phyloP scores from a whole-genome alignment of 2,329 filamentous ascomycete species.

The Penicillium sclerotigenum region DNA sequence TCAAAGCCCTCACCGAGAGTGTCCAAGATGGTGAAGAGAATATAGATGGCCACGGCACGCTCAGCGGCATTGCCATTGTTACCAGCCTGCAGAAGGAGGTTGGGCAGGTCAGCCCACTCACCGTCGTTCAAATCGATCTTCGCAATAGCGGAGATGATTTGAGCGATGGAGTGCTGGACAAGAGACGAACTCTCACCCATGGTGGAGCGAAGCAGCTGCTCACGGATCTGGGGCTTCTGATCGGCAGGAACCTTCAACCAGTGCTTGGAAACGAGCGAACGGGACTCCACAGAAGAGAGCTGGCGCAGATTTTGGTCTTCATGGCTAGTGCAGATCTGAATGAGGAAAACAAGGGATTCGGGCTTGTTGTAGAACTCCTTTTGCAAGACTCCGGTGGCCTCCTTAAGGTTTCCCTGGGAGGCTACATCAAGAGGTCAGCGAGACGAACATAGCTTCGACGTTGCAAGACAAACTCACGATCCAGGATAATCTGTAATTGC shows the following conservation, averaged over 20 bases:
- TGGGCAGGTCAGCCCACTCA: constrained; percentile 78
- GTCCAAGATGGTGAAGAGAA: constrained; percentile 88
- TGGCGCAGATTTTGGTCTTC: constrained; percentile 71
- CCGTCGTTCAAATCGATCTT: constrained; percentile 82
- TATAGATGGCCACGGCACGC: constrained; percentile 87
- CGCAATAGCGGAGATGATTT: constrained; percentile 83
- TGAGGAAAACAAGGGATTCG: constrained; percentile 76
- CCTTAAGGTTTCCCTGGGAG: constrained; percentile 84
- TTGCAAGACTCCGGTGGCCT: constrained; percentile 83
- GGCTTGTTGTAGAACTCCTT: constrained; percentile 90
- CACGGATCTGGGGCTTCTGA: constrained; percentile 76
- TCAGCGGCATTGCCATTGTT: constrained; percentile 71
- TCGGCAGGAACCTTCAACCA: constrained; percentile 71
- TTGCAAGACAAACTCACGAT: constrained; percentile 60
- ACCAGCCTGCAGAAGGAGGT: constrained; percentile 73
- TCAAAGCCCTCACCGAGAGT: constrained; percentile 79
- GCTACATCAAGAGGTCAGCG: constrained; percentile 52
- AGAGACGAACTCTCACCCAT: constrained; percentile 74
- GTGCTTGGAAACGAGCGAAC: constrained; percentile 78
- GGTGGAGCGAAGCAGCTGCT: constrained; percentile 78
- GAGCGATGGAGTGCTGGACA: constrained; percentile 80
- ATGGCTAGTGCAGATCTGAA: constrained; percentile 84
- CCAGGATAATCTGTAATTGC: constrained; percentile 82
- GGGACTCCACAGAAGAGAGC: constrained; percentile 84
- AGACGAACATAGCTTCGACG: background rate